Evolutionary conservation across 2,329 filamentous ascomycete genomes (phyloP), one percentile per base, ranked within the genome.

Genomic region (Claviceps paspali): DNA sequence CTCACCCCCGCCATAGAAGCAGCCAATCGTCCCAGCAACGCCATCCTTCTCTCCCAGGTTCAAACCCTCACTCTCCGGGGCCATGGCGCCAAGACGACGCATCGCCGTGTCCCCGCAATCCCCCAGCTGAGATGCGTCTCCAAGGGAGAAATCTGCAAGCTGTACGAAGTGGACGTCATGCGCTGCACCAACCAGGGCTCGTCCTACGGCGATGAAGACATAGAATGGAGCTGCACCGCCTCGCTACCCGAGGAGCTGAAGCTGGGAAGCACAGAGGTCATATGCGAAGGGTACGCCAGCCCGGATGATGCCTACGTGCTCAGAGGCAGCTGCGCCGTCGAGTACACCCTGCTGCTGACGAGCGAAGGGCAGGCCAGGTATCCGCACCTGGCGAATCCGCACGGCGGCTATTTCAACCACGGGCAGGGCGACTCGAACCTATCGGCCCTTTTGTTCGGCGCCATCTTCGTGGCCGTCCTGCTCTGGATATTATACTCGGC

Each of bases 241-340:
- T 56, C 61, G 2, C 56, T 80, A 12, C 76, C 76, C 0, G 61
- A 66, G 17, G 70, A 77, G 50, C 66, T 80, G 44, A 72, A 71
- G 57, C 73, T 96, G 21, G 87, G 84, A 40, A 70, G 73, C 43
- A 95, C 88, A 9, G 87, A 96, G 43, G 88, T 96, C 38, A 66
- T 86, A 9, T 98, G 91, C 57, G 88, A 98, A 53, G 88, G 91
- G 9, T 96, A 94, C 60, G 64, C 72, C 40, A 67, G 64, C 11
- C 60, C 79, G 1, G 74, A 88, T 33, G 91, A 96, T 55, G 75
- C 76, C 0, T 92, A 85, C 56, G 72, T 96, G n/a, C 62, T 96
- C 38, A 86, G 82, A 51, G 91, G 91, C 17, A 91, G 82, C 56
- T 96, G 88, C 59, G 91, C 82, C 11, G 87, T 94, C 18, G 84